Evolutionary conservation across 495 filamentous ascomycete genomes (phyloP), one percentile per base, ranked within the genome.

Genomic region (Tuber calosporum): DNA sequence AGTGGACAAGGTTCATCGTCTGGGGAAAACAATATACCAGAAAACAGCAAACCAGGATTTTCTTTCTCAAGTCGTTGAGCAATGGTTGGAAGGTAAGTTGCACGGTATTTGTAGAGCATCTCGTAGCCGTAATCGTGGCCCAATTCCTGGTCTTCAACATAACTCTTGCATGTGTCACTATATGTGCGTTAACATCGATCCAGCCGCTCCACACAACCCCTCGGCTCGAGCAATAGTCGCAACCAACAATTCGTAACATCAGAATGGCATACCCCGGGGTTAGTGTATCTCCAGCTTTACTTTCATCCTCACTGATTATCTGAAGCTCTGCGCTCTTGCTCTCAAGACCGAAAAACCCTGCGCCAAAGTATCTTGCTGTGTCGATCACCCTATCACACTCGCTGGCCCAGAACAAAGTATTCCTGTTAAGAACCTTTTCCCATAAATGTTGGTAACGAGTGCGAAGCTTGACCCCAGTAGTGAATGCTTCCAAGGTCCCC

Each of bases 381-480:
- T 89, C 85, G 70, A 88, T 86, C 37, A 89, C 88, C 38, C 88
- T 85, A n/a, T 81, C 74, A 20, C 82, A 86, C 48, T 86, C 86
- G 75, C 87, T 87, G 11, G 88, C 87, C 87, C 87, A 90, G 70
- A 88, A 77, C 8, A 75, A 81, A 7, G 82, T 84, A n/a, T 70
- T 75, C 8, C 69, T 20, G 71, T 37, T 6, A 79, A 72, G 11
- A 85, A 72, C 74, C 40, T 79, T 75, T 53, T 81, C 79, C 77
- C 77, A 80, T 13, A 89, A 83, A 76, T 87, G 79, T 5, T 79
- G 72, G 78, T 89, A 89, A 15, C 87, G 84, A 37, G 87, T 87
- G 26, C 83, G 82, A 39, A 89, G 85, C 66, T 85, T 86, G 26
- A 86, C 84, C n/a, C 88, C 88, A 0, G 87, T 87, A 7, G 84